A percentile compares a stretch with the other conserved stretches of the same genome.
These are phyloP conservation scores for Neocucurbitaria cava DNA, from an alignment of 2,329 filamentous ascomycete species.

Conservation along the genomic window DNA sequence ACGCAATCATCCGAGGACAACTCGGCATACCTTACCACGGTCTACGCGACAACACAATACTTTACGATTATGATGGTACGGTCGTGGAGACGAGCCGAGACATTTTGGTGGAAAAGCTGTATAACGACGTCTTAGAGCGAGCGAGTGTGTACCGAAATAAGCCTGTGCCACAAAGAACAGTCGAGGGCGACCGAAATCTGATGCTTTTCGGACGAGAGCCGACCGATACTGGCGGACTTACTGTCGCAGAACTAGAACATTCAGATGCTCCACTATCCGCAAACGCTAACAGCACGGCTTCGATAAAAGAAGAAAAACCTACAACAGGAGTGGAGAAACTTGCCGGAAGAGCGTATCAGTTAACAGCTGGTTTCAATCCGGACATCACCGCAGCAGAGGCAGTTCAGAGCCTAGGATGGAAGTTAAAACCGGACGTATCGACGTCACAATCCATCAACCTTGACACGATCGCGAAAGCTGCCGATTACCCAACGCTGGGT, in stretches of 20 bases:
- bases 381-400: constrained; percentile 78
- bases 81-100: constrained; percentile 81
- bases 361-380: constrained; percentile 72
- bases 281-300: constrained; percentile 57
- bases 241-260: constrained; percentile 77
- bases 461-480: constrained; percentile 66
- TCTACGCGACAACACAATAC: constrained; percentile 78
- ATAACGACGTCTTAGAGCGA: constrained; percentile 92
- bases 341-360: constrained; percentile 73
- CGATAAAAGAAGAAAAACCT: constrained; percentile 53
- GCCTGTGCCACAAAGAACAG: constrained; percentile 69
- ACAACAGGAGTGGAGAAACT: constrained; percentile 64
- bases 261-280: constrained; percentile 58
- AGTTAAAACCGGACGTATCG: constrained; percentile 67
- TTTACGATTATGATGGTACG: constrained; percentile 84
- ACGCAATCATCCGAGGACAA: constrained; percentile 89
- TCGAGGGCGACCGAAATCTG: constrained; percentile 82
- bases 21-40: constrained; percentile 85
- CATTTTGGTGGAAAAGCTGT: constrained; percentile 84
- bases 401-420: constrained; percentile 83
- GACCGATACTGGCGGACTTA: constrained; percentile 61
- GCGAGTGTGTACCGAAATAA: constrained; percentile 91
- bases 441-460: constrained; percentile 74
- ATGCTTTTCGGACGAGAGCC: constrained; percentile 86
- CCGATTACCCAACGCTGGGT: constrained; percentile 76